Evolutionary conservation across 106 monocot species (phyloP).

Genomic region (Platanthera zijinensis): DNA sequence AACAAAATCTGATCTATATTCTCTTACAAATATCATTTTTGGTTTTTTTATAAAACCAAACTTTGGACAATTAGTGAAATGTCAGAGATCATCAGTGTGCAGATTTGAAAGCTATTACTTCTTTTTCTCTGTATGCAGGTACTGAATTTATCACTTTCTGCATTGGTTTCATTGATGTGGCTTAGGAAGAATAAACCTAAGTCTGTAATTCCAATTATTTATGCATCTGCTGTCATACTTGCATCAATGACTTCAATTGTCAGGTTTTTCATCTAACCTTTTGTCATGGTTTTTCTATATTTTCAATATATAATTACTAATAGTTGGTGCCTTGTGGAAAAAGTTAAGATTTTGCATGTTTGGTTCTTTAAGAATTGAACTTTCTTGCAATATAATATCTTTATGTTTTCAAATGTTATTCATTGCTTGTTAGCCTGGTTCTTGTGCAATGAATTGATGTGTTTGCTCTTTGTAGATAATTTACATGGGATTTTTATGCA

Average conservation of each 20-base stretch:
- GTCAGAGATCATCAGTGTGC: not conserved
- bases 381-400: no score
- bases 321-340: no score
- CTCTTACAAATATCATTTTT: not conserved
- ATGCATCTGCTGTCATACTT: constrained; percentile 71
- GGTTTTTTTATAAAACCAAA: not conserved
- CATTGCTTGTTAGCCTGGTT: no score
- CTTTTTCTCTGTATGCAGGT: constrained; percentile 35
- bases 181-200: constrained; percentile 94
- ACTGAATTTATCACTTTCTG: constrained; percentile 79
- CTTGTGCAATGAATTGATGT: no score
- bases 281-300: not conserved
- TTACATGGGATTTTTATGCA: no score
- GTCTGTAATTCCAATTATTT: constrained; percentile 77
- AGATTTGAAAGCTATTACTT: not conserved
- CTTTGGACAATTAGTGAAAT: not conserved
- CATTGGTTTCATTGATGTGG: constrained; percentile 95
- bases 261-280: constrained; percentile 36
- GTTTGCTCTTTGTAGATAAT: no score
- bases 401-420: no score
- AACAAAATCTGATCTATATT: not conserved
- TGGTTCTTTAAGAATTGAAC: no score
- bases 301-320: no score
- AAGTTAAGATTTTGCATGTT: no score
- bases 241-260: constrained; percentile 92